Base-by-base conservation (phyloP, 176 grass and related monocot species). In the Puya raimondii region DNA sequence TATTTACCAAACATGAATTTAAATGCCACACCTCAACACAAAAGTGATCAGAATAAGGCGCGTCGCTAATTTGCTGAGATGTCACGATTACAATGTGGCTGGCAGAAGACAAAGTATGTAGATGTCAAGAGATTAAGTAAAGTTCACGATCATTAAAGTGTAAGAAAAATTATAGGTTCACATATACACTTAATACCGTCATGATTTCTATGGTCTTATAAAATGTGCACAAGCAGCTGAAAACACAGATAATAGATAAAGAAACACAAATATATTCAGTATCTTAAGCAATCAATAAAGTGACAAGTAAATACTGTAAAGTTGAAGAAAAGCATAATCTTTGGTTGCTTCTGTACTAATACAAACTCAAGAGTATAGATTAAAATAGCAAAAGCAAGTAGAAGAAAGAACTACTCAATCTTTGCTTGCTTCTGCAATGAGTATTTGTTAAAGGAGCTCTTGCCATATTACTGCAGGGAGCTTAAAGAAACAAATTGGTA, bases 11-110 rank as follows among this genome's bases (percentile, higher is more conserved):
- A 9, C 63, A 74, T 77, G 53, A 17, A 20, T 51, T 58, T 69
- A n/a, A 76, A 64, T 78, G 64, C 61, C 77, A 78, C 48, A 94
- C 95, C 89, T 99, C 85, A 66, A 99, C 95, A 74, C 82, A 80
- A 70, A 99, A 99, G 74, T 99, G 23, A 71, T 99, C 95, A 23
- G 85, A 90, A 69, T 83, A 99, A 71, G 95, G 95, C 56, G 87
- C 85, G 71, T 99, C 95, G 33, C 53, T 74, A 67, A 94, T 82
- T 51, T 80, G 77, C 49, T 99, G 95, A 65, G 95, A 99, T 72
- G 90, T 94, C 50, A 86, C 72, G 13, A 99, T 83, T 74, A 88
- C 26, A 47, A 94, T 12, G 79, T 76, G 87, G 53, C 95, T 99
- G 72, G 59, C 49, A 58, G 51, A 22, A 72, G 74, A 68, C 50